These are phyloP conservation scores for Emericellopsis terricola DNA, from an alignment of 495 filamentous ascomycete genomes.

Conservation along the genomic window DNA sequence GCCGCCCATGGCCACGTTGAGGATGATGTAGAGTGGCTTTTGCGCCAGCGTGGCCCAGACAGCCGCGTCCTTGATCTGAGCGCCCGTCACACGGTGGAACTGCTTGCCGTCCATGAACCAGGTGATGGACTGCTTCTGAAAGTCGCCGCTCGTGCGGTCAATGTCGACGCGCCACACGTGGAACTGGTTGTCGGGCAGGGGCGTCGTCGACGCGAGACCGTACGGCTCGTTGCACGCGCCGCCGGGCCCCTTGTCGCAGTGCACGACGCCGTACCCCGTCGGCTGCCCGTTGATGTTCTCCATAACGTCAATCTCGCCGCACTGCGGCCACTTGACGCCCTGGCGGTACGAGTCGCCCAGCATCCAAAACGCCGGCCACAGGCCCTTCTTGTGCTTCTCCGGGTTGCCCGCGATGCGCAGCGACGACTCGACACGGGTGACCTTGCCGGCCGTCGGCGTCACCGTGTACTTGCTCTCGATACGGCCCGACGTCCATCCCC, in stretches of 20 bases:
- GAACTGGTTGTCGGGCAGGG: slow-evolving; percentile 18
- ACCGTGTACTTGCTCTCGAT: slow-evolving; percentile 27
- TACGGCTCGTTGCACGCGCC: slow-evolving; percentile 28
- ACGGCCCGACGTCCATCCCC: slow-evolving; percentile 29
- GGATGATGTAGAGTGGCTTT: slow-evolving; percentile 24
- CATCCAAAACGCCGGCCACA: slow-evolving; percentile 37
- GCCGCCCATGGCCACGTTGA: slow-evolving; percentile 36
- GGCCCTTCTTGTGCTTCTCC: slow-evolving; percentile 19
- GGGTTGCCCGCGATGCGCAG: slow-evolving; percentile 24
- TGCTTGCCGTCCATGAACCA: slow-evolving; percentile 24
- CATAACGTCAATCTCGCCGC: slow-evolving; percentile 34
- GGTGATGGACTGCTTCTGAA: slow-evolving; percentile 21
- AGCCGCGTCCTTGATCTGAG: slow-evolving; percentile 18
- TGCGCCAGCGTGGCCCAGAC: slow-evolving; percentile 26
- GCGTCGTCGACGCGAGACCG: slow-evolving; percentile 12
- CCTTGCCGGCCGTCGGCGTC: slow-evolving; percentile 16
- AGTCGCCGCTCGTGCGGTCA: slow-evolving; percentile 22
- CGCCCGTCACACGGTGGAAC: slow-evolving; percentile 20
- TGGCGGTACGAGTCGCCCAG: slow-evolving; percentile 23
- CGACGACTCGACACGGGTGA: slow-evolving; percentile 21
- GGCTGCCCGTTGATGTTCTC: slow-evolving; percentile 27
- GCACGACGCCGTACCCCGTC: slow-evolving; percentile 24
- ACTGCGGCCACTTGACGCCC: slow-evolving; percentile 21
- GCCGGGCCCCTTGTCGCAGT: slow-evolving; percentile 22
- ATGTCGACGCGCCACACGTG: slow-evolving; percentile 27